Conservation (phyloP, 805 yeast species). For the Vanderwaltozyma verrucispora region DNA sequence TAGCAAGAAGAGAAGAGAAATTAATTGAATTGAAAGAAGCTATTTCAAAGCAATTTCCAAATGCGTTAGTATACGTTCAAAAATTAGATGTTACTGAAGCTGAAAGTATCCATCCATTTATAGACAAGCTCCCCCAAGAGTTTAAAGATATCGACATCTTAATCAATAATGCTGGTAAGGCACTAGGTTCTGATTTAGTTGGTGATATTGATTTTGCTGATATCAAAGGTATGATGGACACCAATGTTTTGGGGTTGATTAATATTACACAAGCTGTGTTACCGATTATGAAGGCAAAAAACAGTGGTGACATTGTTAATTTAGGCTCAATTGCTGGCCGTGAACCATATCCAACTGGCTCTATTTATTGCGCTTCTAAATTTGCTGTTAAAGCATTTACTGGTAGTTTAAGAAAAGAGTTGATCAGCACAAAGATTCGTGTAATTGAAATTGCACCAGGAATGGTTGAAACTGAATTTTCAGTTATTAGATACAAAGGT, state of each 20-base stretch:
- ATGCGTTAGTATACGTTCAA: constrained; percentile 35
- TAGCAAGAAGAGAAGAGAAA: constrained; percentile 69
- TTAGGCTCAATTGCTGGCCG: constrained; percentile 73
- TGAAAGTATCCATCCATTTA: constrained; percentile 41
- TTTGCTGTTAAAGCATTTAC: constrained; percentile 65
- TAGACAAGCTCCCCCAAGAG: constrained; percentile 44
- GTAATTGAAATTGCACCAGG: constrained; percentile 63
- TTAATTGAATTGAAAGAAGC: constrained; percentile 40
- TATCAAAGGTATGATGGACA: constrained; percentile 64
- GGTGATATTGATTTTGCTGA: constrained; percentile 60
- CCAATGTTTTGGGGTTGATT: constrained; percentile 82
- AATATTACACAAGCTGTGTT: constrained; percentile 73
- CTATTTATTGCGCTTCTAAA: constrained; percentile 68
- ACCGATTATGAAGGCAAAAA: constrained; percentile 57
- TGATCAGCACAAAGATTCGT: constrained; percentile 56
- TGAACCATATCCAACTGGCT: constrained; percentile 71
- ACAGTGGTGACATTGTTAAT: constrained; percentile 64
- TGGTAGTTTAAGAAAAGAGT: constrained; percentile 63
- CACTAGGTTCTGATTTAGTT: constrained; percentile 66
- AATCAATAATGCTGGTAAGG: constrained; percentile 71
- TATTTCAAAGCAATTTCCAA: constrained; percentile 38
- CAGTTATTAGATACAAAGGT: constrained; percentile 49
- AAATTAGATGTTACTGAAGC: constrained; percentile 49
- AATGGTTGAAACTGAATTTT: constrained; percentile 59
- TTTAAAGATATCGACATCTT: constrained; percentile 57